Evolutionary conservation across 768 basidiomycete genomes (phyloP), one percentile per base, ranked within the genome.

Genomic region (Austroboletus eburneus): DNA sequence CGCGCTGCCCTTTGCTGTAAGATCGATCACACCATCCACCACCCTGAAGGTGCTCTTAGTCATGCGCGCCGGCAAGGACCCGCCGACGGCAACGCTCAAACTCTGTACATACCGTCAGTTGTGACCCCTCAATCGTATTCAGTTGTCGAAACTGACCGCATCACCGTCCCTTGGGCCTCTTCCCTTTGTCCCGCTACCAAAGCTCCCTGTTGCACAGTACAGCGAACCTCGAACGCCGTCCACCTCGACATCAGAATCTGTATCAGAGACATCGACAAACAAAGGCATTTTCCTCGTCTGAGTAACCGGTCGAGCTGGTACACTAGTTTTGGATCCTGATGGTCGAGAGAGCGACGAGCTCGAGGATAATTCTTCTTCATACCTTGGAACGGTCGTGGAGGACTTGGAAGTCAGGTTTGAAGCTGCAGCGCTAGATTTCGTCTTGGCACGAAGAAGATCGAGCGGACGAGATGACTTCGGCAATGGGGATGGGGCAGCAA

Each of bases 211-310:
- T 10, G 29, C 36, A 9, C 42, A 35, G 20, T 40, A 23, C 8
- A 25, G 9, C 2, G 41, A 30, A 5, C 17, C 23, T 38, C 43
- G 51, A 33, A 54, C 10, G 13, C 54, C 43, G 46, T 46, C 63
- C 29, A 49, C 48, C 24, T 50, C 56, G 2, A 61, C 36, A 5
- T 54, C 61, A 21, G 56, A 51, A 24, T 58, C 58, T 9, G 55
- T 8, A 30, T 63, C 62, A 12, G 59, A 62, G 17, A 64, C 54
- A 16, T 59, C 45, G 22, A 62, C 51, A 14, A 57, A 62, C 22
- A 48, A 36, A 3, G 54, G 49, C 14, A 49, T 55, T 34, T 53
- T 62, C 23, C 24, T 50, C 16, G 46, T 14, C 18, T 4, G 42
- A 1, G 22, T 39, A 22, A 16, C 24, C 25, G 13, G 32, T 14